Conservation (phyloP, 305 asterid species). For the Solanum hybrid region DNA sequence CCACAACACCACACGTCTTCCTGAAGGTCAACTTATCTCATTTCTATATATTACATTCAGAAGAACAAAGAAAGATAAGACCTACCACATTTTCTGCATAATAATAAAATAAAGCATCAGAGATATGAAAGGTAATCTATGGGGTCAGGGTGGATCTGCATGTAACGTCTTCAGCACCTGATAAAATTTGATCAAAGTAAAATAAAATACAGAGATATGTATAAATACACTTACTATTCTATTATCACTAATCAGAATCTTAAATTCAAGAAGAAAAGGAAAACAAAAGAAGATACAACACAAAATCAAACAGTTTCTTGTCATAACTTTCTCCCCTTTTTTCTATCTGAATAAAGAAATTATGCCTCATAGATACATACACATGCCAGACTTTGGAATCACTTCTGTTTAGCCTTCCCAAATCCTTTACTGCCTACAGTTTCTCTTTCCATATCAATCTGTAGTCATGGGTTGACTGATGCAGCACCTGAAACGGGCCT, state of each 20-base stretch:
- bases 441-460: slow-evolving; percentile 32
- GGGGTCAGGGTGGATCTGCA: background rate
- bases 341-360: slow-evolving; percentile 48
- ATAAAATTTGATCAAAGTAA: background rate
- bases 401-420: slow-evolving; percentile 16
- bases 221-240: slow-evolving; percentile 57
- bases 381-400: slow-evolving; percentile 35
- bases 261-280: slow-evolving; percentile 25
- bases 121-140: background rate
- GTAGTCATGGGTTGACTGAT: slow-evolving; percentile 80
- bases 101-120: background rate
- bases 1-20: background rate
- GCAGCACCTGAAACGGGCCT: slow-evolving; percentile 99
- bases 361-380: slow-evolving; percentile 80
- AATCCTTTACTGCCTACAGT: slow-evolving; percentile 22
- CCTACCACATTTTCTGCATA: background rate
- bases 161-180: background rate
- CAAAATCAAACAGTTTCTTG: slow-evolving; percentile 42
- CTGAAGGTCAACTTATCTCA: background rate
- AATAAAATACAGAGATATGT: slow-evolving; percentile 12
- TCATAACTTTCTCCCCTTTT: slow-evolving; percentile 31
- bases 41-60: background rate
- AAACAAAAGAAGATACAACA: slow-evolving; percentile 21
- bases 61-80: background rate
- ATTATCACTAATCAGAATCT: slow-evolving; percentile 42